phyloP scores from a whole-genome alignment of 2,329 filamentous ascomycete genomes.

The Achaetomium macrosporum region DNA sequence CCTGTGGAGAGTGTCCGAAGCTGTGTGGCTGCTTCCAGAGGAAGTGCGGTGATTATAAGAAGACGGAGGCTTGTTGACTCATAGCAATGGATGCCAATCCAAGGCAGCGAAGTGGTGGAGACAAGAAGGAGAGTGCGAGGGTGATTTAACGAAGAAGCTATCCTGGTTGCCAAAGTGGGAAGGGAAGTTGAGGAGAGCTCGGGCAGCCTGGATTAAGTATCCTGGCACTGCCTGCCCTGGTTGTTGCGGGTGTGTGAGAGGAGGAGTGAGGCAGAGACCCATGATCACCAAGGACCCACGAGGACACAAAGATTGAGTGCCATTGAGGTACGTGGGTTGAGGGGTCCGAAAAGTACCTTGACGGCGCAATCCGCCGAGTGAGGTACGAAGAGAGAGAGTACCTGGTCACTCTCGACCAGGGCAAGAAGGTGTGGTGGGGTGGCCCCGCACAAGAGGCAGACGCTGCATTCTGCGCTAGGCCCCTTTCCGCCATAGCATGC shows the following conservation, averaged over 20 bases:
- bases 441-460: conserved; percentile 14
- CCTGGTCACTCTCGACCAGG: conserved; percentile 1
- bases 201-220: conserved; percentile 25
- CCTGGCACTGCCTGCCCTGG: conserved; percentile 18
- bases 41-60: conserved; percentile 20
- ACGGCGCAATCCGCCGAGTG: conserved; percentile 3
- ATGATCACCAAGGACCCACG: conserved; percentile 28
- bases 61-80: conserved; percentile 22
- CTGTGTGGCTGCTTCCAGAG: conserved; percentile 14
- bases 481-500: conserved; percentile 16
- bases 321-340: conserved; percentile 16
- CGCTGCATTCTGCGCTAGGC: conserved; percentile 25
- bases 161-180: conserved; percentile 17
- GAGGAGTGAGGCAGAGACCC: conserved; percentile 21
- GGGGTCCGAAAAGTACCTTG: conserved; percentile 15
- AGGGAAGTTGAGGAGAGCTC: conserved; percentile 22
- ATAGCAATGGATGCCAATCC: conserved; percentile 19
- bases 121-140: conserved; percentile 19
- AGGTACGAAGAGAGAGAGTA: conserved; percentile 12
- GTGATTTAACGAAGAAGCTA: conserved; percentile 21
- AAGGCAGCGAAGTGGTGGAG: conserved; percentile 15
- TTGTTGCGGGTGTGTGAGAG: conserved; percentile 17
- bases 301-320: conserved; percentile 23
- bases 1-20: conserved; percentile 8
- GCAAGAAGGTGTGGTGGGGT: conserved; percentile 18